These are phyloP conservation scores for Dendrobium catenatum DNA, from an alignment of 106 monocot species.

Conservation along the genomic window DNA sequence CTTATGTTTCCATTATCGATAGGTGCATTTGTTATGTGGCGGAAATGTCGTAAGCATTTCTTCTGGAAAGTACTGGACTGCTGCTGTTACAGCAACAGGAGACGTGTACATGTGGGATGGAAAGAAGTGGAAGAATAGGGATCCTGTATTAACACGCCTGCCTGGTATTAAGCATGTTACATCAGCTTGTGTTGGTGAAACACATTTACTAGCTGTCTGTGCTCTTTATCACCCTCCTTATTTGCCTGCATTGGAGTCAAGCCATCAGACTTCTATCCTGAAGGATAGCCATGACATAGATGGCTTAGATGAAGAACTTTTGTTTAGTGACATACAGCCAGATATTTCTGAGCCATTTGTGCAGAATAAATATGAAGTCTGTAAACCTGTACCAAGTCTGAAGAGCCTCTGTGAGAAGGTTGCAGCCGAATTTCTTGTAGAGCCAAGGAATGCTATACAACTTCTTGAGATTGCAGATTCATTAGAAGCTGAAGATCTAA, in stretches of 20 bases:
- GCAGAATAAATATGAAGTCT: slow-evolving; percentile 14
- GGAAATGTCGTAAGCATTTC: slow-evolving; percentile 76
- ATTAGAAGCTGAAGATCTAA: slow-evolving; percentile 73
- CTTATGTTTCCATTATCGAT: not conserved
- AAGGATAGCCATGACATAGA: slow-evolving; percentile 39
- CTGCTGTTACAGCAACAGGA: slow-evolving; percentile 68
- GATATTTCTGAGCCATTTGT: slow-evolving; percentile 9
- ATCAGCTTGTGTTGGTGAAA: slow-evolving; percentile 95
- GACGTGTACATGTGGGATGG: slow-evolving; percentile 97
- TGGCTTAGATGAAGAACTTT: slow-evolving; percentile 66
- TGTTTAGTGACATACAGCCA: slow-evolving; percentile 37
- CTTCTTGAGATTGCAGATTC: slow-evolving; percentile 94
- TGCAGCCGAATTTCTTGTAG: slow-evolving; percentile 73
- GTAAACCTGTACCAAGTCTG: slow-evolving; percentile 47
- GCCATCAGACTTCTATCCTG: slow-evolving; percentile 8
- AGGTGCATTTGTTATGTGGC: slow-evolving; percentile 69
- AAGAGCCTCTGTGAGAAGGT: slow-evolving; percentile 91
- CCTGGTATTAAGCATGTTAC: slow-evolving; percentile 77
- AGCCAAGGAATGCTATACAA: slow-evolving; percentile 81
- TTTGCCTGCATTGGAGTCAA: slow-evolving; percentile 14
- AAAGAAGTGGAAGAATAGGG: slow-evolving; percentile 55
- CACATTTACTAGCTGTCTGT: slow-evolving; percentile 76
- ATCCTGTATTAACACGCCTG: slow-evolving; percentile 57
- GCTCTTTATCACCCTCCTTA: slow-evolving; percentile 70
- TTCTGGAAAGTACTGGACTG: slow-evolving; percentile 91